Base-by-base conservation (phyloP, 768 basidiomycete species). In the Termitomyces sp. region DNA sequence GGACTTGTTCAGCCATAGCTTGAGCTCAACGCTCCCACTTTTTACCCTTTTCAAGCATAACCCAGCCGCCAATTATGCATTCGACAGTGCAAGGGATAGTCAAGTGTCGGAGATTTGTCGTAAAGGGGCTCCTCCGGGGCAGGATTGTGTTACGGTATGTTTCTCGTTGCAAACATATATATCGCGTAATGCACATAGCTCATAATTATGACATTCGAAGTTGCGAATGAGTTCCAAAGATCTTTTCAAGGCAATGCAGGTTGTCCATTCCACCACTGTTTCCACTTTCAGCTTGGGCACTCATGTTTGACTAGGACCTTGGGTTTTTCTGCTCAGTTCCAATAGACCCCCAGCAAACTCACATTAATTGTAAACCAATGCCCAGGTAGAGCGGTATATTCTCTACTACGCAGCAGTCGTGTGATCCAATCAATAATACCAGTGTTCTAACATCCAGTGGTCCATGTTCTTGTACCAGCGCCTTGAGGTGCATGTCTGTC, bases 211-310 rank as follows among this genome's bases (percentile, higher is more conserved):
- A 38, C 16, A 34, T 56, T 19, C 59, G 12, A 27, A 90, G 86
- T 65, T 85, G 59, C 77, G 78, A 68, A 82, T 87, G 84, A 75
- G 7, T 54, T 80, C 85, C 11, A 87, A 78, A 59, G 71, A 76
- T 57, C 62, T 89, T 53, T 88, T 90, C 64, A 73, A 80, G 65
- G 81, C 85, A 40, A 90, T 92, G 87, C 88, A 89, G 82, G 85
- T 84, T 31, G 71, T 27, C 11, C n/a, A 35, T n/a, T 29, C 10
- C 10, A 37, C 27, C 35, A 38, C 37, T 29, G 11, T 6, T 37
- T 17, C n/a, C 7, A 29, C 1, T 19, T 29, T 9, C 17, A 7
- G 38, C 3, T 29, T 37, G 8, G n/a, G n/a, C 27, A n/a, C 14
- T 2, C 25, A 17, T 38, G 9, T 21, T 47, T 12, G 3, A 14